A percentile compares a stretch with the other conserved stretches of the same genome.
Evolutionary conservation across 2,329 filamentous ascomycete species (phyloP).

Genomic region (Juglanconis oblonga): DNA sequence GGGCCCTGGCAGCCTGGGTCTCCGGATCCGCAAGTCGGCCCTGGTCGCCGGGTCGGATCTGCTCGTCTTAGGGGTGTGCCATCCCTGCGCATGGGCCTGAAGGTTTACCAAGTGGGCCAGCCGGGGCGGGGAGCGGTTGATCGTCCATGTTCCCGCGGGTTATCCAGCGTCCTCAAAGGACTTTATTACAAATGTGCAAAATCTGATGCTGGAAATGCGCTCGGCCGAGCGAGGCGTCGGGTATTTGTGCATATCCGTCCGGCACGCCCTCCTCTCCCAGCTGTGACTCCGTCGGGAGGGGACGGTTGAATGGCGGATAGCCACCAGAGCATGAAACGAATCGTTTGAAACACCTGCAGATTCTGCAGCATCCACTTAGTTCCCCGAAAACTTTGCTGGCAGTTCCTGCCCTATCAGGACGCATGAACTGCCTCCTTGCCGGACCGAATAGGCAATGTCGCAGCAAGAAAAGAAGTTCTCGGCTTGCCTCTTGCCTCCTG

Average conservation of each 20-base stretch:
- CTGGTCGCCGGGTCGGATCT: background rate
- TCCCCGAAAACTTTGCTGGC: background rate
- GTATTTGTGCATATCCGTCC: background rate
- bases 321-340: constrained; percentile 2
- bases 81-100: background rate
- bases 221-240: constrained; percentile 10
- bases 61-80: background rate
- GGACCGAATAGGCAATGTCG: background rate
- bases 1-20: background rate
- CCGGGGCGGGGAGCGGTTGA: constrained; percentile 5
- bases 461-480: background rate
- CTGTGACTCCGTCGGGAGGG: background rate
- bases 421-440: background rate
- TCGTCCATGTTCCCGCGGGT: constrained; percentile 3
- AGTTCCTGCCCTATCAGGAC: constrained; percentile 7
- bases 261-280: no score
- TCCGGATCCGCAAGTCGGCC: background rate
- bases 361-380: constrained; percentile 9
- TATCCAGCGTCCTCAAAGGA: background rate
- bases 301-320: background rate
- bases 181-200: background rate
- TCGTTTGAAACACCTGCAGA: constrained; percentile 1
- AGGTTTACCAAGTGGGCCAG: background rate
- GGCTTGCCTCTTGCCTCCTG: background rate
- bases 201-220: background rate